Evolutionary conservation across 129 eudicot genomes (phyloP).

Genomic region (Silybum marianum): DNA sequence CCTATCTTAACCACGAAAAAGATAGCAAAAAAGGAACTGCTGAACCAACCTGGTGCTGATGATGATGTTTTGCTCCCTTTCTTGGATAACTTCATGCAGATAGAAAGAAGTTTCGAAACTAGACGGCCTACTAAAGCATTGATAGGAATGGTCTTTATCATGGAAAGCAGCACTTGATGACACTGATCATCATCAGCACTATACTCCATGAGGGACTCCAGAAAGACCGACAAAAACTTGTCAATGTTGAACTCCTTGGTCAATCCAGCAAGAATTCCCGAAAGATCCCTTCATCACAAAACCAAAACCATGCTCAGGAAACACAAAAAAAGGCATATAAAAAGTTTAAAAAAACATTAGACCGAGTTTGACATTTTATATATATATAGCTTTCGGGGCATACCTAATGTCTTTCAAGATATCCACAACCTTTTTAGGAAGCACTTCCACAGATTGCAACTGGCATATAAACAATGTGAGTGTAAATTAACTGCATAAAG

Average conservation of each 20-base stretch:
- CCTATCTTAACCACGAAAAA: constrained; percentile 3
- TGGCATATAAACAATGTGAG: constrained; percentile 34
- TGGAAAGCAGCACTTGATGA: constrained; percentile 47
- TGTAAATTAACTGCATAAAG: constrained; percentile 14
- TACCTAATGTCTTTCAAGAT: constrained; percentile 67
- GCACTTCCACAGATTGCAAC: constrained; percentile 67
- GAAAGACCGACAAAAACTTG: constrained; percentile 58
- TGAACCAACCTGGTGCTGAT: constrained; percentile 46
- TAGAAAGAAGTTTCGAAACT: constrained; percentile 59
- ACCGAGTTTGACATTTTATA: neutral
- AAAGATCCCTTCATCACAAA: constrained; percentile 58
- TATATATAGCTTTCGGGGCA: neutral
- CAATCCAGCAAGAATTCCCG: constrained; percentile 59
- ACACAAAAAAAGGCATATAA: neutral
- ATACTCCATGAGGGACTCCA: constrained; percentile 73
- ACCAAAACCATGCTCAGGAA: constrained; percentile 22
- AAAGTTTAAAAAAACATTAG: neutral
- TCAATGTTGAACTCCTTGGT: constrained; percentile 76
- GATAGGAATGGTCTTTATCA: constrained; percentile 55
- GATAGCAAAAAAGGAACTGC: constrained; percentile 9
- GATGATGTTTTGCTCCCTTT: constrained; percentile 39
- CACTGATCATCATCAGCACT: constrained; percentile 61
- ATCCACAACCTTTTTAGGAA: constrained; percentile 84
- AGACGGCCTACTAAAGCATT: constrained; percentile 43
- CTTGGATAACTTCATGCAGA: constrained; percentile 46